phyloP scores from a whole-genome alignment of 1,139 yeast genomes.

The Geotrichum klebahnii region DNA sequence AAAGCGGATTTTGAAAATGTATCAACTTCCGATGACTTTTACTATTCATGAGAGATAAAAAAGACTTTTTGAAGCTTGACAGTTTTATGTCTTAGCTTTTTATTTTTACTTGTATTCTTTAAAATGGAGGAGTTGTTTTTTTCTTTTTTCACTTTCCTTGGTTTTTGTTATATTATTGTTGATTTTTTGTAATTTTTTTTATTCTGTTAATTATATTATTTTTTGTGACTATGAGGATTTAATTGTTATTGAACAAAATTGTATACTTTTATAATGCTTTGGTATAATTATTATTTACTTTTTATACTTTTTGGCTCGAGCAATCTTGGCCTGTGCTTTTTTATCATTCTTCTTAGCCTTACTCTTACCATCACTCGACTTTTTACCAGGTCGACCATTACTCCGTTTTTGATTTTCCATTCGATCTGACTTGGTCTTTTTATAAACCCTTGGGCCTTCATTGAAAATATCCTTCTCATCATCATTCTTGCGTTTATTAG shows the following conservation, averaged over 20 bases:
- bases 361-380: slow-evolving; percentile 64
- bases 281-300: slow-evolving; percentile 34
- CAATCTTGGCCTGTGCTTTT: slow-evolving; percentile 18
- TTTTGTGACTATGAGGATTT: background rate
- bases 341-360: slow-evolving; percentile 35
- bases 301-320: slow-evolving; percentile 48
- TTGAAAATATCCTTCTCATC: slow-evolving; percentile 45
- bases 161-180: background rate
- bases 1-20: slow-evolving; percentile 20
- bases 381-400: slow-evolving; percentile 20
- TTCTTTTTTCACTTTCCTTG: no score
- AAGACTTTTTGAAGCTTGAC: background rate
- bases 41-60: slow-evolving; percentile 24
- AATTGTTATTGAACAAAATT: background rate
- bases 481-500: slow-evolving; percentile 59
- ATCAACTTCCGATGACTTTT: slow-evolving; percentile 31
- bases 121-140: background rate
- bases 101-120: background rate
- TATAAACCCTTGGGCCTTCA: slow-evolving; percentile 32
- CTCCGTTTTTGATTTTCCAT: slow-evolving; percentile 25
- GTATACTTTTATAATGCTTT: slow-evolving; percentile 2
- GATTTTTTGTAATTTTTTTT: slow-evolving; percentile 3
- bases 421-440: slow-evolving; percentile 36
- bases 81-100: background rate
- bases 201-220: background rate